phyloP scores from a whole-genome alignment of 495 filamentous ascomycete genomes.

The Lasiosphaeris hirsuta region DNA sequence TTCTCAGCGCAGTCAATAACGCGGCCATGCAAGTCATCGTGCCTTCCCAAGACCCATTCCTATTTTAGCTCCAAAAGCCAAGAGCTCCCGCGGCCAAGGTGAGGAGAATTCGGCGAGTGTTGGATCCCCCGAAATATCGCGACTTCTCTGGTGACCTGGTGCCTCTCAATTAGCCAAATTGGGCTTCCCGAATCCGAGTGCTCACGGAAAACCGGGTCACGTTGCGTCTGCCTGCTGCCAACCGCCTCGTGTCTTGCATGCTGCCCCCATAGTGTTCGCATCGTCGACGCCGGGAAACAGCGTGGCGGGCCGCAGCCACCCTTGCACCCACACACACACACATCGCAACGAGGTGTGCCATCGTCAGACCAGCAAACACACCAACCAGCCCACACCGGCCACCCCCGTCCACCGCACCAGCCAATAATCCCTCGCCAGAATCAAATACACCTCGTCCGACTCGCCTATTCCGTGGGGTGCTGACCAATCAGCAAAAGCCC shows the following conservation, averaged over 20 bases:
- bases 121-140: neutral
- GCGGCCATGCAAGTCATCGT: slow-evolving; percentile 10
- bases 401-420: neutral
- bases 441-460: slow-evolving; percentile 21
- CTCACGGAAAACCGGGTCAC: too few relatives aligned
- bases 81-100: neutral
- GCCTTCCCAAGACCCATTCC: neutral
- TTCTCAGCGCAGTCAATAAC: too few relatives aligned
- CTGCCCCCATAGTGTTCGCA: too few relatives aligned
- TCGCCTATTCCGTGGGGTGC: slow-evolving; percentile 1
- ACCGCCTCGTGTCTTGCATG: too few relatives aligned
- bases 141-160: neutral
- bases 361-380: neutral
- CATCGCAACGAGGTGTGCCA: neutral
- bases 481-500: slow-evolving; percentile 19
- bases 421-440: slow-evolving; percentile 20
- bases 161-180: neutral
- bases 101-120: neutral
- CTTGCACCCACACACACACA: too few relatives aligned
- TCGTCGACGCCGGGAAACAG: too few relatives aligned
- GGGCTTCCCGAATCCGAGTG: neutral
- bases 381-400: too few relatives aligned
- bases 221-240: too few relatives aligned
- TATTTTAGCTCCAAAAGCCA: neutral
- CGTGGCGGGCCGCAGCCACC: too few relatives aligned